phyloP scores from a whole-genome alignment of 129 eudicot species.

The Cynara cardunculus region DNA sequence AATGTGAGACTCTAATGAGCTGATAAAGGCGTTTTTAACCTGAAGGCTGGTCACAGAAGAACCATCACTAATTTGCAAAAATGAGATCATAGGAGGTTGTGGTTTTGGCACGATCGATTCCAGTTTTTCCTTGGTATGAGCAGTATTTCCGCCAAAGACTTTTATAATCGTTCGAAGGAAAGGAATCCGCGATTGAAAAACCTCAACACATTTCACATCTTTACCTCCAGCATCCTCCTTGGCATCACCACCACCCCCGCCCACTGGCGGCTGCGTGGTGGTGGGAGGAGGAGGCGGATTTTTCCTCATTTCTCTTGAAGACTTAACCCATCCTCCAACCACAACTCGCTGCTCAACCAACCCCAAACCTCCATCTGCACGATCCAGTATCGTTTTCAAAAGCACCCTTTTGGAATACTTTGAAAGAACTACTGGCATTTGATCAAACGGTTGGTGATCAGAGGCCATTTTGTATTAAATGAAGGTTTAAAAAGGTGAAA shows the following conservation, averaged over 20 bases:
- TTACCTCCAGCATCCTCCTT: constrained; percentile 27
- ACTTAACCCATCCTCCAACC: constrained; percentile 87
- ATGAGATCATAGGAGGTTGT: constrained; percentile 37
- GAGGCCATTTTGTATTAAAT: constrained; percentile 30
- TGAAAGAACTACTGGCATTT: constrained; percentile 33
- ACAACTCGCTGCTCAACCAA: constrained; percentile 66
- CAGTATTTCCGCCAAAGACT: constrained; percentile 62
- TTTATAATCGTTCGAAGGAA: constrained; percentile 56
- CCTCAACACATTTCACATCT: constrained; percentile 70
- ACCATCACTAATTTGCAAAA: constrained; percentile 71
- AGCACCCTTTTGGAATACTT: constrained; percentile 65
- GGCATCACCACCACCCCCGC: background rate
- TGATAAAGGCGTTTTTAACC: constrained; percentile 32
- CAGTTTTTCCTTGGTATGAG: constrained; percentile 37
- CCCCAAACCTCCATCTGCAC: constrained; percentile 52
- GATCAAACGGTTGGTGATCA: constrained; percentile 28
- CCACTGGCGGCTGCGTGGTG: constrained; percentile 12
- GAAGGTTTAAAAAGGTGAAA: background rate
- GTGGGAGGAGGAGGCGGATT: constrained; percentile 29
- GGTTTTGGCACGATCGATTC: constrained; percentile 39
- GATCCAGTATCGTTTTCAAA: constrained; percentile 51
- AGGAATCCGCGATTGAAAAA: constrained; percentile 64
- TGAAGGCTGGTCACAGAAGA: constrained; percentile 67
- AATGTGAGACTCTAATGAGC: background rate
- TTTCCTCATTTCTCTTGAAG: constrained; percentile 66